These are phyloP conservation scores for Kwoniella sp. DNA, from an alignment of 768 basidiomycete species.

Conservation along the genomic window DNA sequence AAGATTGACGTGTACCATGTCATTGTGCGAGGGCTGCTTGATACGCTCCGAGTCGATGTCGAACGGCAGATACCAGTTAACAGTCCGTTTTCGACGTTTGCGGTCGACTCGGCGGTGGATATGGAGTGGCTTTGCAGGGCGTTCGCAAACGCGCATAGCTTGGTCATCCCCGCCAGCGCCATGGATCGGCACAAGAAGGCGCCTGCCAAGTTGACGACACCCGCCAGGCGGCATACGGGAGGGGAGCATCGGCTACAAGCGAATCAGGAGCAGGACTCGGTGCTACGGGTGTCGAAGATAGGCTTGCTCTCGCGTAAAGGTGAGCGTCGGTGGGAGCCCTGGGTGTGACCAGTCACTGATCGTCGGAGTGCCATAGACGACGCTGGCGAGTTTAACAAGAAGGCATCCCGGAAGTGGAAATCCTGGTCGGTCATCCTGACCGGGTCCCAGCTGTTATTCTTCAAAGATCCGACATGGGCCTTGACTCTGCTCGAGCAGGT, in stretches of 20 bases:
- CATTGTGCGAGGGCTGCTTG: slow-evolving; percentile 53
- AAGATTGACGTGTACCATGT: slow-evolving; percentile 86
- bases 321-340: slow-evolving; percentile 12
- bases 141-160: slow-evolving; percentile 37
- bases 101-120: slow-evolving; percentile 47
- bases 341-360: background rate
- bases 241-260: background rate
- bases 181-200: background rate
- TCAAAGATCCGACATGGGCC: slow-evolving; percentile 54
- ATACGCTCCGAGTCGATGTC: slow-evolving; percentile 39
- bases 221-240: background rate
- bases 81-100: slow-evolving; percentile 48
- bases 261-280: slow-evolving; percentile 13
- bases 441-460: slow-evolving; percentile 84
- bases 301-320: slow-evolving; percentile 74
- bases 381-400: slow-evolving; percentile 68
- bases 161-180: slow-evolving; percentile 10
- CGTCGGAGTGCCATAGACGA: slow-evolving; percentile 54
- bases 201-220: slow-evolving; percentile 10
- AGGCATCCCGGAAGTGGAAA: slow-evolving; percentile 81
- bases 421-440: slow-evolving; percentile 79
- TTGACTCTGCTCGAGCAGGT: slow-evolving; percentile 41
- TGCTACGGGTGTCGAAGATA: slow-evolving; percentile 71
- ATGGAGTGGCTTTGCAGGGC: slow-evolving; percentile 36
- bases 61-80: slow-evolving; percentile 41